phyloP scores from a whole-genome alignment of 1,284 basidiomycete species.

The Cutaneotrichosporon cavernicola region DNA sequence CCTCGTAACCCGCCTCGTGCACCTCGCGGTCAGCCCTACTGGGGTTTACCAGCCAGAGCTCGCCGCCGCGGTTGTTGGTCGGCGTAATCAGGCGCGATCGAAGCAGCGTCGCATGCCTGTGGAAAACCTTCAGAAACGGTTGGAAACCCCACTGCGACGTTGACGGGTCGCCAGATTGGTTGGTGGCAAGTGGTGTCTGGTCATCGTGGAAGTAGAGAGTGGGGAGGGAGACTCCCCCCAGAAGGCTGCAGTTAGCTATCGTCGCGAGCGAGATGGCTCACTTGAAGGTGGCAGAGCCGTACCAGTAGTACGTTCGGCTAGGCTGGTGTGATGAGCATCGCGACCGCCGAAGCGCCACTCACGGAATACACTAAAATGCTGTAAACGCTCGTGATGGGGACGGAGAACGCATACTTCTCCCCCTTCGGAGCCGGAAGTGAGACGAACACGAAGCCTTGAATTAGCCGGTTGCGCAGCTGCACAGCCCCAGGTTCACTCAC shows the following conservation, averaged over 20 bases:
- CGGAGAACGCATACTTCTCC: conserved; percentile 91
- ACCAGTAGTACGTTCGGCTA: conserved; percentile 49
- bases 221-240: conserved; percentile 82
- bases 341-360: conserved; percentile 9
- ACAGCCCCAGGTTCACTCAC: conserved; percentile 29
- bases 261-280: conserved; percentile 24
- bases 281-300: conserved; percentile 53
- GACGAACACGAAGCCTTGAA: conserved; percentile 49
- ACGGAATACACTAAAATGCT: conserved; percentile 80
- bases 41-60: conserved; percentile 88
- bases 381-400: conserved; percentile 84
- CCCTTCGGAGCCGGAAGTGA: conserved; percentile 57
- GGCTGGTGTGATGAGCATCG: conserved; percentile 32
- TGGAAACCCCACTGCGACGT: conserved; percentile 58
- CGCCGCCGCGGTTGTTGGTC: conserved; percentile 45
- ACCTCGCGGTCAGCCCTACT: conserved; percentile 83
- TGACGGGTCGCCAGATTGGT: conserved; percentile 19
- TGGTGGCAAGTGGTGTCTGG: conserved; percentile 62
- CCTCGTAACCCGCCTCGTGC: conserved; percentile 58
- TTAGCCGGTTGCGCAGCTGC: conserved; percentile 6
- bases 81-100: conserved; percentile 58
- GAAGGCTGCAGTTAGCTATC: conserved; percentile 71
- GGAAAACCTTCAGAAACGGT: conserved; percentile 68
- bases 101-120: conserved; percentile 71
- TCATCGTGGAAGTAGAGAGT: conserved; percentile 96